Base-by-base conservation (phyloP, 2,329 filamentous ascomycete species). In the Triangularia setosa region DNA sequence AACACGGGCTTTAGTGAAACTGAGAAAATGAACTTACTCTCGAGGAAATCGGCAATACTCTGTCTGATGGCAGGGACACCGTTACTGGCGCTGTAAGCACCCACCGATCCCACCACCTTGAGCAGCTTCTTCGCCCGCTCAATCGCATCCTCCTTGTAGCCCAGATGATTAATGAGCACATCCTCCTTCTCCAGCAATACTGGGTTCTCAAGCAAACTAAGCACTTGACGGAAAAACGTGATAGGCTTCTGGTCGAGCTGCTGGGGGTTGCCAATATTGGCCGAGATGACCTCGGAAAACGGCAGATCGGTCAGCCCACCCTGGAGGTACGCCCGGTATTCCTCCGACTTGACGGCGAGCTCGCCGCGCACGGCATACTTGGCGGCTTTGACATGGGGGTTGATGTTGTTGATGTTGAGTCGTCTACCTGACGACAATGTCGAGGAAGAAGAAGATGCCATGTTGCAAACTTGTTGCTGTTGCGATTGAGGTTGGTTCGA, bases 181-280 rank as follows among this genome's bases (percentile, higher is more conserved):
- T 94, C 86, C 76, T 92, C 87, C 72, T 96, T 89, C 74, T 97
- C 85, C 65, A 99, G 83, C 33, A 99, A 83, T 64, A 83, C 77
- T 0, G 95, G 95, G 81, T 98, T 93, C 83, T 99, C 95, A 65
- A 98, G 79, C 67, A 99, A 78, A 79, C 92, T 96, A 73, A 95
- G 85, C 27, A 99, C 95, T 81, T 99, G 94, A 72, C 95, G 89
- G 87, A 99, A 97, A 84, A 97, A 99, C 71, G 95, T 99, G 73
- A 99, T 94, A 73, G 95, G 95, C 84, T 98, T 96, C 84, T 99
- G 95, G 80, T 97, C 95, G 68, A 99, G 87, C 80, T 99, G 95
- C 80, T 99, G 95, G 3, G 95, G 95, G 82, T 99, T 99, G 75
- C 95, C 95, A 74, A 99, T 99, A 81, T 99, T 99, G 79, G 95